Conservation (phyloP, 2,329 filamentous ascomycete species). For the Claviceps capensis region DNA sequence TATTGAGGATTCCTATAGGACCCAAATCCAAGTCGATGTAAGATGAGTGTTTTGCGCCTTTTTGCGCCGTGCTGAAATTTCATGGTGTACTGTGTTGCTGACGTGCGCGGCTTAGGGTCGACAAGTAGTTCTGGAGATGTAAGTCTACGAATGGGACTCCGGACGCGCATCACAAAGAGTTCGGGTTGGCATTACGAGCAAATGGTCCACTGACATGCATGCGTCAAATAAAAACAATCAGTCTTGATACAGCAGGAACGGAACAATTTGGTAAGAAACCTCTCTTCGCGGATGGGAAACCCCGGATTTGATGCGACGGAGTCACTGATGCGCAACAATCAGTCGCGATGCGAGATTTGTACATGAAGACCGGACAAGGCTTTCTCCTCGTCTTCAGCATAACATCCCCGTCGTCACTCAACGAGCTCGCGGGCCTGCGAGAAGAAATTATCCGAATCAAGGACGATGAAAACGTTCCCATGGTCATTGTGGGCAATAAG, state of each 20-base stretch:
- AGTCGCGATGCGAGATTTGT: constrained; percentile 62
- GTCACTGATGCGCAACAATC: constrained; percentile 1
- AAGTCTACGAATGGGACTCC: constrained; percentile 22
- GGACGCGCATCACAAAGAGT: too few relatives aligned
- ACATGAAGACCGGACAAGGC: constrained; percentile 88
- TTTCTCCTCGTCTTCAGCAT: constrained; percentile 90
- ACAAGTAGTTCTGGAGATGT: constrained; percentile 85
- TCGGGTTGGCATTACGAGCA: constrained; percentile 5
- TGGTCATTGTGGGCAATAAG: constrained; percentile 89
- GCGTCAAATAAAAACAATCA: constrained; percentile 17
- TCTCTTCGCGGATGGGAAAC: neutral
- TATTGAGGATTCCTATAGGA: constrained; percentile 66
- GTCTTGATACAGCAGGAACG: constrained; percentile 78
- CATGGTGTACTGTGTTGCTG: neutral
- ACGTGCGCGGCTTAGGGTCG: constrained; percentile 44
- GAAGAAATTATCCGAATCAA: constrained; percentile 89
- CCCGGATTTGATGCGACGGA: neutral
- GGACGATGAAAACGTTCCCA: constrained; percentile 69
- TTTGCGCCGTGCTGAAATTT: neutral
- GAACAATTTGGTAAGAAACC: constrained; percentile 70
- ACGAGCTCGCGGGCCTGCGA: constrained; percentile 66
- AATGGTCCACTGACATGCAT: constrained; percentile 10
- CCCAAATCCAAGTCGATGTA: constrained; percentile 71
- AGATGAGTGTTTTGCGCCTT: constrained; percentile 24
- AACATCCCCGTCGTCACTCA: constrained; percentile 69